These are phyloP conservation scores for Malus hybrid DNA, from an alignment of 331 rosid genomes.

Conservation along the genomic window DNA sequence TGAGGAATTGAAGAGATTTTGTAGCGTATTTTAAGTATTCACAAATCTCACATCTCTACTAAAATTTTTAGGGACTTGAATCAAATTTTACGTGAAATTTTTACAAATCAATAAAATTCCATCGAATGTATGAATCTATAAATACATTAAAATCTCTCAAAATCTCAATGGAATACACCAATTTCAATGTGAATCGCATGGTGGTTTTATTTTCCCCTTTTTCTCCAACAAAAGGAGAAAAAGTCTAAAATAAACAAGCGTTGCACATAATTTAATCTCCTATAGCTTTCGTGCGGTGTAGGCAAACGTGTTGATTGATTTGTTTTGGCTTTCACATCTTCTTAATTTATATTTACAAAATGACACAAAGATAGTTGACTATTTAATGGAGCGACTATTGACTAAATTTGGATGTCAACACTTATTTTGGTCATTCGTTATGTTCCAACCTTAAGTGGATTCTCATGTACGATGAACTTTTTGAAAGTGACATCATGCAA, in stretches of 20 bases:
- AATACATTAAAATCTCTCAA: no score
- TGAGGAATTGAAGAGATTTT: no score
- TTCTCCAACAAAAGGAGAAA: no score
- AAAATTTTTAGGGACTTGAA: rapidly evolving
- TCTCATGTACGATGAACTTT: no score
- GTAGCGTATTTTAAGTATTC: no score
- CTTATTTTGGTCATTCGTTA: rapidly evolving
- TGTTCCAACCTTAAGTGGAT: background rate
- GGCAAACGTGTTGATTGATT: background rate
- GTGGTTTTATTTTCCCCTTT: no score
- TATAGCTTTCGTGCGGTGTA: background rate
- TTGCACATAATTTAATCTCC: background rate
- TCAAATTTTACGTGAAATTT: no score
- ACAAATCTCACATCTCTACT: no score
- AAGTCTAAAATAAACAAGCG: background rate
- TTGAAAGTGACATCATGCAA: no score
- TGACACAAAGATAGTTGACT: background rate
- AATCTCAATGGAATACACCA: background rate
- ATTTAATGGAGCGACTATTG: background rate
- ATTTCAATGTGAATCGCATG: background rate
- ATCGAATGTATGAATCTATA: no score
- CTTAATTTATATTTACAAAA: background rate
- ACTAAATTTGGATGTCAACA: background rate
- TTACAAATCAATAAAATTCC: no score
- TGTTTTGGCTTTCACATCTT: background rate